Evolutionary conservation across 1,139 yeast species (phyloP), one percentile per base, ranked within the genome.

Genomic region (Blastobotrys serpentis): DNA sequence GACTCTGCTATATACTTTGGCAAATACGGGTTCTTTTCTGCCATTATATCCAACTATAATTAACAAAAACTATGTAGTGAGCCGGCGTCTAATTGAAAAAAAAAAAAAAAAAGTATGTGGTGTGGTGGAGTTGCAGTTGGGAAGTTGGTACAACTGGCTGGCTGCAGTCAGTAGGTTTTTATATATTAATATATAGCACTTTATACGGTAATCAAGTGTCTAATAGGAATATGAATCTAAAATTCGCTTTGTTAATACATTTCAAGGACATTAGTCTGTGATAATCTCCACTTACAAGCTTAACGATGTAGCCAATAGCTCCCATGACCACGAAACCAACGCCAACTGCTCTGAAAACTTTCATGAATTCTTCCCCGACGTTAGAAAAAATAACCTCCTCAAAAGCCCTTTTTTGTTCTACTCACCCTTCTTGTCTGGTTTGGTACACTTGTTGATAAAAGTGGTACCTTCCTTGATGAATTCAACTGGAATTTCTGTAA

Each of bases 261-360:
- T n/a, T n/a, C n/a, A n/a, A n/a, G n/a, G n/a, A n/a, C n/a, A n/a
- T n/a, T n/a, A n/a, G n/a, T n/a, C n/a, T 19, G 16, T 4, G 10
- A 18, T 2, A 26, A 26, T 10, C 10, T 16, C 6, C 19, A 66
- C 70, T 48, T 58, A 69, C 72, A 67, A 90, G 79, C 75, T 92
- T 92, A 72, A 92, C 95, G 63, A 84, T 86, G 73, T 89, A 92
- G 52, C 98, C 98, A 63, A 92, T 95, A 63, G 88, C 86, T 64
- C 98, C 98, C 92, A 92, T 94, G 81, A 90, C 90, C 61, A 90
- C 74, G 72, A 90, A 92, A 61, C 98, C 98, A 59, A 89, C 78
- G 63, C 98, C 98, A 51, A 92, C 98, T 50, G 98, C 97, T 73
- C 92, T 84, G 59, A 92, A 79, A 66, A 90, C 86, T 71, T 86